Evolutionary conservation across 805 yeast species (phyloP).

Genomic region (Wickerhamomyces ciferrii): DNA sequence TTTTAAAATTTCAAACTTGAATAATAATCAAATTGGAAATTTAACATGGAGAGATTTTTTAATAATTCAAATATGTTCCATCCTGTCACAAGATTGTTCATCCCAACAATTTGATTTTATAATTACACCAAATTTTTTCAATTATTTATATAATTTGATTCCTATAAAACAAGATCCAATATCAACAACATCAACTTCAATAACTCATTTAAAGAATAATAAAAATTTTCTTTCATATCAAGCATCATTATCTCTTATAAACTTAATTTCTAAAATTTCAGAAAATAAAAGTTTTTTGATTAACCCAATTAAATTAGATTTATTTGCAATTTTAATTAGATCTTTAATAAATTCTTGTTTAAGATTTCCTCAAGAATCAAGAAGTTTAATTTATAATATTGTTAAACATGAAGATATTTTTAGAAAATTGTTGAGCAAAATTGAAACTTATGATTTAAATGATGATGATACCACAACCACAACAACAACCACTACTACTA

Average conservation of each 20-base stretch:
- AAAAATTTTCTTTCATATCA: slow-evolving; percentile 40
- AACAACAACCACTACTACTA: too few species aligned
- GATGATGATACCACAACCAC: too few species aligned
- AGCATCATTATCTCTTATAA: slow-evolving; percentile 41
- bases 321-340: slow-evolving; percentile 53
- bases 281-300: slow-evolving; percentile 21
- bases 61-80: slow-evolving; percentile 44
- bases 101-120: slow-evolving; percentile 23
- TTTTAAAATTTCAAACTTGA: slow-evolving; percentile 32
- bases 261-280: slow-evolving; percentile 26
- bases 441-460: slow-evolving; percentile 5
- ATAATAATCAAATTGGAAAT: slow-evolving; percentile 3
- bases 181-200: neutral
- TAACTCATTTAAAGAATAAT: slow-evolving; percentile 23
- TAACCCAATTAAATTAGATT: slow-evolving; percentile 41
- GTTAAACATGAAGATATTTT: slow-evolving; percentile 29
- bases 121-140: slow-evolving; percentile 45
- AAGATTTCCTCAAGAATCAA: slow-evolving; percentile 45
- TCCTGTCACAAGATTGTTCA: slow-evolving; percentile 20
- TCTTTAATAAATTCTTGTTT: slow-evolving; percentile 47
- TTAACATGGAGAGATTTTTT: slow-evolving; percentile 61
- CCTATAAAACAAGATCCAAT: slow-evolving; percentile 27
- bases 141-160: slow-evolving; percentile 57
- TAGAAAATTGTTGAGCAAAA: slow-evolving; percentile 4
- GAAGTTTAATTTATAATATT: slow-evolving; percentile 48